Conservation (phyloP, 257 asterid genomes). For the Pogostemon cablin region DNA sequence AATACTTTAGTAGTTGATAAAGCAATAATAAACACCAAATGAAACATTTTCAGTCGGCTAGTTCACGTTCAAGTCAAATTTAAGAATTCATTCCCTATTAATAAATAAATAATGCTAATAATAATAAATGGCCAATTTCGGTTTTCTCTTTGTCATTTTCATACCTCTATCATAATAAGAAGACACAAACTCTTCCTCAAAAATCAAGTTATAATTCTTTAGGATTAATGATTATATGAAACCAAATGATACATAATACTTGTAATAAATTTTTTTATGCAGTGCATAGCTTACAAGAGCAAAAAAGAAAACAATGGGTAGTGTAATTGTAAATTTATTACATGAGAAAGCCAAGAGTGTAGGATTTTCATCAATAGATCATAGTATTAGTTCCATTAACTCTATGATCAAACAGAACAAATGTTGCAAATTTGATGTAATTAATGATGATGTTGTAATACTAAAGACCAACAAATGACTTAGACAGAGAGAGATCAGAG, state of each 20-base stretch:
- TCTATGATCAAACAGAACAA: not conserved
- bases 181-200: not conserved
- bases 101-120: too few species aligned
- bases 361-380: too few species aligned
- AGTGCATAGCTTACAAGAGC: not conserved
- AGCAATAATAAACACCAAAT: constrained; percentile 9
- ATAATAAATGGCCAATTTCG: not conserved
- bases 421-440: too few species aligned
- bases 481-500: constrained; percentile 45
- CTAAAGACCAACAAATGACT: constrained; percentile 38
- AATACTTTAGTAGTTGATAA: constrained; percentile 6
- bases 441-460: too few species aligned
- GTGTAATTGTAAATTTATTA: not conserved
- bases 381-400: too few species aligned
- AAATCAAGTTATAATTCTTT: not conserved
- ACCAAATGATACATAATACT: too few species aligned
- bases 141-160: not conserved
- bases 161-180: not conserved
- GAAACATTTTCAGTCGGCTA: constrained; percentile 22
- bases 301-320: not conserved
- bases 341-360: not conserved
- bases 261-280: not conserved
- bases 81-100: not conserved
- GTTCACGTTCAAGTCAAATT: constrained; percentile 19
- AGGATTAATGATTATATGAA: too few species aligned